These are phyloP conservation scores for Gossypium mustelinum DNA, from an alignment of 345 rosid genomes.

Conservation along the genomic window DNA sequence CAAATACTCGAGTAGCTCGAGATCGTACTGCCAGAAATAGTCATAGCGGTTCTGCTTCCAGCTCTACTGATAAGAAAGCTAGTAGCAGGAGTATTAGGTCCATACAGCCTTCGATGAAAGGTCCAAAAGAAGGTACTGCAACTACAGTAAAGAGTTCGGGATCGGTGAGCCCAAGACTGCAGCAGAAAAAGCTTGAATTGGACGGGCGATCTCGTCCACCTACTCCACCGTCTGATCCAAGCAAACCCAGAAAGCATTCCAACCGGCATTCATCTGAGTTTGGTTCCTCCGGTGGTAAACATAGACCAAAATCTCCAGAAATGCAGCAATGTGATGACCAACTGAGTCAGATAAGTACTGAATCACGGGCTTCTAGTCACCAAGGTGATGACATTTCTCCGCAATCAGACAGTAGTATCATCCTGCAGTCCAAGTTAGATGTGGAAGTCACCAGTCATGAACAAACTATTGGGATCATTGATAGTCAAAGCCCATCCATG, in stretches of 20 bases:
- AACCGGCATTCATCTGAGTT: constrained; percentile 41
- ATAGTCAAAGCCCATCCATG: constrained; percentile 38
- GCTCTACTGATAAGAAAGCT: constrained; percentile 48
- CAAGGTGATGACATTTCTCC: constrained; percentile 51
- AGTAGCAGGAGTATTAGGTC: constrained; percentile 37
- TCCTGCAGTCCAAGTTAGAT: constrained; percentile 32
- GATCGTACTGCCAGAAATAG: constrained; percentile 42
- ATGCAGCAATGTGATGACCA: constrained; percentile 58
- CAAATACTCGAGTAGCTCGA: constrained; percentile 34
- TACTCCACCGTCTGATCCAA: constrained; percentile 67
- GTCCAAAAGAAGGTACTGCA: constrained; percentile 47
- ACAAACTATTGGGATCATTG: constrained; percentile 29
- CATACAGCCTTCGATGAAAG: constrained; percentile 37
- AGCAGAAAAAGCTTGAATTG: constrained; percentile 63
- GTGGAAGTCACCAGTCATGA: constrained; percentile 33
- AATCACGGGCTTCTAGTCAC: constrained; percentile 58
- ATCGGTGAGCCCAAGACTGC: constrained; percentile 75
- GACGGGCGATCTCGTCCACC: constrained; percentile 84
- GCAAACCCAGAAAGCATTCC: constrained; percentile 49
- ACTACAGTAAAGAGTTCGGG: constrained; percentile 51
- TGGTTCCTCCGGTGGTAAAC: constrained; percentile 59
- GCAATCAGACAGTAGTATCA: constrained; percentile 46
- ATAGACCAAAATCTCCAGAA: constrained; percentile 41
- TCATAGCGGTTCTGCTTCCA: constrained; percentile 32
- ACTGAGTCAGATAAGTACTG: constrained; percentile 65